Evolutionary conservation across 371 early-diverging fungal genomes (phyloP).

Genomic region (Mucor saturninus): DNA sequence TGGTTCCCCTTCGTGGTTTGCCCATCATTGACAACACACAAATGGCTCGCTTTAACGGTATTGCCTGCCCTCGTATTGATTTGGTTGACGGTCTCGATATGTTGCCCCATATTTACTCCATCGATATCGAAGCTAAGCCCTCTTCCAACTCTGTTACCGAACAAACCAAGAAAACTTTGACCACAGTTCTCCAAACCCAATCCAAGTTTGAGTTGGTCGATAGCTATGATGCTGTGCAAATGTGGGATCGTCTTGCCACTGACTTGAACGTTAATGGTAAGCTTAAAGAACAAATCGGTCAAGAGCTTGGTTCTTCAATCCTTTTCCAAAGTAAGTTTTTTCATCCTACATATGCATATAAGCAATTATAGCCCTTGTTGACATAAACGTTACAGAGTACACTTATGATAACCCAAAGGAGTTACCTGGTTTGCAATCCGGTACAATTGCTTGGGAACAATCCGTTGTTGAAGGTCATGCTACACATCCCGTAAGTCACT

Average conservation of each 20-base stretch:
- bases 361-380: background rate
- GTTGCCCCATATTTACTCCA: slow-evolving; percentile 46
- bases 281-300: slow-evolving; percentile 39
- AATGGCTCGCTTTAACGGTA: slow-evolving; percentile 26
- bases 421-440: slow-evolving; percentile 49
- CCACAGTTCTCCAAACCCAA: slow-evolving; percentile 4
- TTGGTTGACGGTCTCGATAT: slow-evolving; percentile 52
- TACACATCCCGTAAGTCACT: slow-evolving; percentile 71
- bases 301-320: slow-evolving; percentile 50
- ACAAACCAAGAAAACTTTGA: slow-evolving; percentile 9
- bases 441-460: slow-evolving; percentile 76
- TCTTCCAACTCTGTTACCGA: background rate
- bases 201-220: slow-evolving; percentile 27
- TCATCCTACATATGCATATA: too few relatives aligned
- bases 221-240: slow-evolving; percentile 40
- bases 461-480: slow-evolving; percentile 77
- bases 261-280: slow-evolving; percentile 37
- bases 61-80: slow-evolving; percentile 37
- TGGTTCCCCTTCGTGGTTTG: slow-evolving; percentile 46
- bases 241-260: slow-evolving; percentile 46
- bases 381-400: slow-evolving; percentile 25
- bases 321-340: slow-evolving; percentile 47
- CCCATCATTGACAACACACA: slow-evolving; percentile 33
- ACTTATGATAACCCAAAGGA: slow-evolving; percentile 61
- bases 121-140: background rate